Evolutionary conservation across 1,284 basidiomycete species (phyloP).

Genomic region (Lignosus rhinocerotis): DNA sequence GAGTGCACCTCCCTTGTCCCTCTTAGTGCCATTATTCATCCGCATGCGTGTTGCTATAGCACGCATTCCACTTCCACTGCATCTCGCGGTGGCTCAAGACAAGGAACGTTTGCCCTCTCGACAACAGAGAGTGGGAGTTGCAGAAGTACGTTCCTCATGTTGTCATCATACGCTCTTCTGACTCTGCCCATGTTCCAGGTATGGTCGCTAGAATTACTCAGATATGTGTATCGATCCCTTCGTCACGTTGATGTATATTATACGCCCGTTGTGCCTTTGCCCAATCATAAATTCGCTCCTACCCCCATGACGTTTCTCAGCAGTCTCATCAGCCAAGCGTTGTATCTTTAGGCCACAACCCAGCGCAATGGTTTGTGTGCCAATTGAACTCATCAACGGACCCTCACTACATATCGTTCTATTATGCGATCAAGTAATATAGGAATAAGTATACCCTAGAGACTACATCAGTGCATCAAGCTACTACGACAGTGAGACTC

Average conservation of each 20-base stretch:
- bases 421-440: too few relatives aligned
- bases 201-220: slow-evolving; percentile 19
- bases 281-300: background rate
- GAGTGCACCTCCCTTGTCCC: slow-evolving; percentile 32
- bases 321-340: too few relatives aligned
- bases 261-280: slow-evolving; percentile 5
- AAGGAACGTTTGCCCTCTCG: slow-evolving; percentile 96
- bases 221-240: slow-evolving; percentile 14
- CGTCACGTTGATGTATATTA: slow-evolving; percentile 19
- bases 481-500: too few relatives aligned
- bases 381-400: too few relatives aligned
- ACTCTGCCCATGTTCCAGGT: slow-evolving; percentile 1
- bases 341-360: too few relatives aligned
- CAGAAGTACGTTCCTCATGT: slow-evolving; percentile 68
- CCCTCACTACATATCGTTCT: too few relatives aligned
- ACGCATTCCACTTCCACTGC: slow-evolving; percentile 99
- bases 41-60: slow-evolving; percentile 49
- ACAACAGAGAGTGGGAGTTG: slow-evolving; percentile 95
- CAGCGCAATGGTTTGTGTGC: too few relatives aligned
- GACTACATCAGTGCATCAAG: too few relatives aligned
- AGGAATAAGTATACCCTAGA: too few relatives aligned
- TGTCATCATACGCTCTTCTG: background rate
- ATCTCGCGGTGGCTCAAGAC: slow-evolving; percentile 99
- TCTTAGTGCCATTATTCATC: background rate
- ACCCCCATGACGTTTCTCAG: too few relatives aligned